A percentile compares a stretch with the other conserved stretches of the same genome.
These are phyloP conservation scores for Chlamydomonas schloesseri DNA, from an alignment of 139 green algal genomes.

Conservation along the genomic window DNA sequence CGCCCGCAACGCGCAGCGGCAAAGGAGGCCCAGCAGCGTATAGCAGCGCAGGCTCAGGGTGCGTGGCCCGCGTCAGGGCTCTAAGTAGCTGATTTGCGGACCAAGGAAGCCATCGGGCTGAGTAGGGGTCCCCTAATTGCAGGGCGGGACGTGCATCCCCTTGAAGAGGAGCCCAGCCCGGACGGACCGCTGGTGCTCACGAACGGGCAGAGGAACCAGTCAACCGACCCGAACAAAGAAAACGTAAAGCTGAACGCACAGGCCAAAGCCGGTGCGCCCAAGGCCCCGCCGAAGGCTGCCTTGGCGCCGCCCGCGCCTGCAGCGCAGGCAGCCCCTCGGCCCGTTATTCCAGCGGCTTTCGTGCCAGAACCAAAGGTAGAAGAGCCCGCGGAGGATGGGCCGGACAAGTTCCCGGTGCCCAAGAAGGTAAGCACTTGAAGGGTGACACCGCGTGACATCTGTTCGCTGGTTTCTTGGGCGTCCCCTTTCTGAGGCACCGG, in stretches of 20 bases:
- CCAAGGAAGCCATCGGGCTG: background rate
- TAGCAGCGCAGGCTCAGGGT: slow-evolving; percentile 24
- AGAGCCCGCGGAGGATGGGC: slow-evolving; percentile 35
- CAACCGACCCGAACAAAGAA: slow-evolving; percentile 36
- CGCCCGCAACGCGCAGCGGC: slow-evolving; percentile 38
- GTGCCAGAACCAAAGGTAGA: slow-evolving; percentile 27
- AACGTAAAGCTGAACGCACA: slow-evolving; percentile 44
- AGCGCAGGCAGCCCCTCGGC: background rate
- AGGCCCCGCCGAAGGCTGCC: slow-evolving; percentile 19
- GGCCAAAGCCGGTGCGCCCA: slow-evolving; percentile 32
- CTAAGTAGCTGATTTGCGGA: no score
- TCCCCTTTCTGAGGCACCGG: background rate
- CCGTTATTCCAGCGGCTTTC: background rate
- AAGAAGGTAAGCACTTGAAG: slow-evolving; percentile 22
- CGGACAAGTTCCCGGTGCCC: slow-evolving; percentile 40
- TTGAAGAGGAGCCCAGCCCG: slow-evolving; percentile 14
- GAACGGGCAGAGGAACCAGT: slow-evolving; percentile 28
- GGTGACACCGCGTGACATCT: background rate
- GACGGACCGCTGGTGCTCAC: slow-evolving; percentile 35
- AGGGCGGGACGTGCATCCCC: slow-evolving; percentile 35
- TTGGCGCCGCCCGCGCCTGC: slow-evolving; percentile 22
- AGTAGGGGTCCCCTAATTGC: background rate
- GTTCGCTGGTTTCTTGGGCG: background rate
- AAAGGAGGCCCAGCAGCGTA: slow-evolving; percentile 34
- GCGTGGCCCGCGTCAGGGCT: background rate